A percentile compares a stretch with the other conserved stretches of the same genome.
phyloP scores from a whole-genome alignment of 768 basidiomycete species.

The Chalciporus piperatus region DNA sequence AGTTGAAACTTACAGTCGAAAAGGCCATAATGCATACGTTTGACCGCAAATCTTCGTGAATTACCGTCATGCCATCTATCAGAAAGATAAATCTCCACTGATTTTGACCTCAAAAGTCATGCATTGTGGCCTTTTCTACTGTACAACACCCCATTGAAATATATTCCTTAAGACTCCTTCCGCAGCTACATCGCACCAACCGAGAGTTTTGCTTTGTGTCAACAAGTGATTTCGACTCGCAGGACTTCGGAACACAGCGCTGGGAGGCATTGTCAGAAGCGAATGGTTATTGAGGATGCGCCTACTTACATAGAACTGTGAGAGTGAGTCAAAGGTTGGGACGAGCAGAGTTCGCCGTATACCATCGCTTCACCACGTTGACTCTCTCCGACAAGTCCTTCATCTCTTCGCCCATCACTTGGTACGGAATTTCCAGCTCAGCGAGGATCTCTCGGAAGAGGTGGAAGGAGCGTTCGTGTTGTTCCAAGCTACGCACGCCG shows the following conservation, averaged over 20 bases:
- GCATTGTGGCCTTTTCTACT: constrained; percentile 30
- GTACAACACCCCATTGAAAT: background rate
- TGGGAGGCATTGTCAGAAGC: background rate
- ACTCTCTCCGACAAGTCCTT: constrained; percentile 35
- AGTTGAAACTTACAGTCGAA: constrained; percentile 9
- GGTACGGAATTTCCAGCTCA: constrained; percentile 43
- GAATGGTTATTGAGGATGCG: background rate
- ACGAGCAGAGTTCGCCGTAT: background rate
- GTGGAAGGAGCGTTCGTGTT: constrained; percentile 39
- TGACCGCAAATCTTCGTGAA: constrained; percentile 15
- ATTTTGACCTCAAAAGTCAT: constrained; percentile 22
- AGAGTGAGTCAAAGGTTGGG: constrained; percentile 10
- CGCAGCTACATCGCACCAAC: background rate
- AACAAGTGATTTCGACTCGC: too few relatives aligned
- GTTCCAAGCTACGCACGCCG: constrained; percentile 55
- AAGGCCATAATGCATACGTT: constrained; percentile 26
- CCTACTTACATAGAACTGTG: background rate
- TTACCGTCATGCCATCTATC: background rate
- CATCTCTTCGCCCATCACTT: constrained; percentile 44
- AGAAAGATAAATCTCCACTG: background rate
- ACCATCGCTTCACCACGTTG: constrained; percentile 17
- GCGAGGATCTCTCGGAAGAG: constrained; percentile 40
- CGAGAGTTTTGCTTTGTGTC: too few relatives aligned
- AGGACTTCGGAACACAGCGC: too few relatives aligned
- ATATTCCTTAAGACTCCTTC: background rate